Base-by-base conservation (phyloP, 2,329 filamentous ascomycete genomes). In the Epichloe baconii region DNA sequence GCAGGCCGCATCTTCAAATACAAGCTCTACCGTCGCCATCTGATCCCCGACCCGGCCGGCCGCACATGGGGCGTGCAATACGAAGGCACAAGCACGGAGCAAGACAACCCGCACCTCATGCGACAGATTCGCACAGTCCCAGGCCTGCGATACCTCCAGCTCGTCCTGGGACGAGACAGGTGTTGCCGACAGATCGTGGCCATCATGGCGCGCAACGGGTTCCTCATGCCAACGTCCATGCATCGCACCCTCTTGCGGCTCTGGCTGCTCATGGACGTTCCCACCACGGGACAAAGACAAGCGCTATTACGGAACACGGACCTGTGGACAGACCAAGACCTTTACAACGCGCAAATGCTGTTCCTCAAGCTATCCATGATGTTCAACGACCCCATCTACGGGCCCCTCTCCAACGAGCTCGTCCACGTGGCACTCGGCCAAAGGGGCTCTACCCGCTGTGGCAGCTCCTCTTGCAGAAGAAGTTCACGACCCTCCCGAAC, bases 181-280 rank as follows among this genome's bases (percentile, higher is more conserved):
- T 72, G 73, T 37, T 73, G 78, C 53, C 68, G 74, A 26, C 78
- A 86, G 57, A 85, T 88, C 56, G 62, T 85, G n/a, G 74, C 75
- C 14, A 68, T 74, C 12, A 70, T 89, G 56, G 77, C 77, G 0
- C 68, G 75, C 14, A 67, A 74, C 43, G 82, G 82, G 1, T 75
- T 82, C 52, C 72, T 75, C 10, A 66, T 80, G 49, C 82, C 83
- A 0, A 47, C 55, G 1, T 63, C 64, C 26, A 76, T 75, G 55
- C 62, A 68, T 47, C 48, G 59, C 11, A 71, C 73, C 1, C 66
- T 86, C 44, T 72, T 79, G 59, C 85, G 86, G 60, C 69, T 88
- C 17, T 93, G 88, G 88, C 74, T 85, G 48, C 61, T 86, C 36
- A 80, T 88, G 71, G 85, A 89, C 59, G 68, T 83, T 4, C 68